phyloP scores from a whole-genome alignment of 306 rosid species.

The Cyamopsis tetragonoloba region DNA sequence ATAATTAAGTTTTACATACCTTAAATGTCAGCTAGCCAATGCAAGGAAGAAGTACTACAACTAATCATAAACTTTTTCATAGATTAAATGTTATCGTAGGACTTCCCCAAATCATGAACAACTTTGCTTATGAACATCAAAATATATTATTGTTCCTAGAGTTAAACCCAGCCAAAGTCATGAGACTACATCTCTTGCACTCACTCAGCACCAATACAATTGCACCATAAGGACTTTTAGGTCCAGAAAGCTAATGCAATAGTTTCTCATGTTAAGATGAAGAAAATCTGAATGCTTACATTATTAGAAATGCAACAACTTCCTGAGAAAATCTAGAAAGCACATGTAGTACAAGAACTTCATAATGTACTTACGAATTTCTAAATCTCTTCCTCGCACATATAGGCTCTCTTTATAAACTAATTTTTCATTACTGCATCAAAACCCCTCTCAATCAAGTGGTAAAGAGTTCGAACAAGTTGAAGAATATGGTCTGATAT shows the following conservation, averaged over 20 bases:
- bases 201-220: not conserved
- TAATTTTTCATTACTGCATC: not conserved
- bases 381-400: not conserved
- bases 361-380: not conserved
- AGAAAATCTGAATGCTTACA: not conserved
- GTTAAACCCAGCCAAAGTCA: not conserved
- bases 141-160: slow-evolving; percentile 6
- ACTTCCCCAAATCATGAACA: not conserved
- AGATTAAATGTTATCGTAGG: not conserved
- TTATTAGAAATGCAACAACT: too few species aligned
- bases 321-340: too few species aligned
- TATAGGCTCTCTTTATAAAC: not conserved
- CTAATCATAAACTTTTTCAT: not conserved
- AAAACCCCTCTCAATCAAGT: not conserved
- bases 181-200: not conserved
- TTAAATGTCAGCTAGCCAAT: not conserved
- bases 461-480: not conserved
- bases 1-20: not conserved
- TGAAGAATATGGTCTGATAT: not conserved
- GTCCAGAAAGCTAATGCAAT: not conserved
- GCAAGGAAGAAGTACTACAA: not conserved
- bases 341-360: not conserved
- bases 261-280: not conserved
- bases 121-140: not conserved
- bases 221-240: not conserved